Base-by-base conservation (phyloP, 306 rosid species). In the Ormosia semicastrata region DNA sequence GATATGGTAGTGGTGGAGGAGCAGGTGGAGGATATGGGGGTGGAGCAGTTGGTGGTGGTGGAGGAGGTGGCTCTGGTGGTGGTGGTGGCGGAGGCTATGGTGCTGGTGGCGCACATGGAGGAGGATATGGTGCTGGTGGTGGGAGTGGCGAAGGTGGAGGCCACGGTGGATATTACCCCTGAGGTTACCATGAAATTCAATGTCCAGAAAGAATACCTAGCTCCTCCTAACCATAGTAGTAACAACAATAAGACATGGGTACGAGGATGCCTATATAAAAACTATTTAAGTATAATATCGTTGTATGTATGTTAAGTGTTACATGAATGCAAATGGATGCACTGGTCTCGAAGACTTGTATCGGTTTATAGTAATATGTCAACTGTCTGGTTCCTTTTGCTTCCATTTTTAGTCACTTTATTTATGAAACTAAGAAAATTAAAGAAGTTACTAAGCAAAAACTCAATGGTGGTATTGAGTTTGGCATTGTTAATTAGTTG, bases 121-220 rank as follows among this genome's bases (percentile, higher is more conserved):
- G 76, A 3, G 86, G 86, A 44, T 85, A 81, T 10, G 84, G 86
- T 2, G 89, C 83, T 9, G 84, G 90, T 7, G 82, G 63, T 0
- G 89, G 86, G 0, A 86, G 88, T 29, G 91, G 85, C 0, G 66
- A 44, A 41, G 89, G 88, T 7, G 81, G 82, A 1, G 86, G 90
- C 54, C 78, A 86, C 14, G 89, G 90, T 34, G 89, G 90, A 64
- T 88, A 90, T 63, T 33, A 77, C 49, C 94, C 92, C 56, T 87
- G 73, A 90, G 32, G 18, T 10, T 36, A 44, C 34, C 24, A 47
- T 82, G 44, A 39, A 63, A 13, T 32, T 77, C 7, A n/a, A 32
- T 60, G 9, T 50, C 11, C 9, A 60, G 17, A 71, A 54, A 13
- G 50, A 82, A 39, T 9, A 6, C 10, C 17, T n/a, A 15, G 57